A percentile compares a stretch with the other conserved stretches of the same genome.
These are phyloP conservation scores for Volvox africanus DNA, from an alignment of 139 green algal genomes.

Conservation along the genomic window DNA sequence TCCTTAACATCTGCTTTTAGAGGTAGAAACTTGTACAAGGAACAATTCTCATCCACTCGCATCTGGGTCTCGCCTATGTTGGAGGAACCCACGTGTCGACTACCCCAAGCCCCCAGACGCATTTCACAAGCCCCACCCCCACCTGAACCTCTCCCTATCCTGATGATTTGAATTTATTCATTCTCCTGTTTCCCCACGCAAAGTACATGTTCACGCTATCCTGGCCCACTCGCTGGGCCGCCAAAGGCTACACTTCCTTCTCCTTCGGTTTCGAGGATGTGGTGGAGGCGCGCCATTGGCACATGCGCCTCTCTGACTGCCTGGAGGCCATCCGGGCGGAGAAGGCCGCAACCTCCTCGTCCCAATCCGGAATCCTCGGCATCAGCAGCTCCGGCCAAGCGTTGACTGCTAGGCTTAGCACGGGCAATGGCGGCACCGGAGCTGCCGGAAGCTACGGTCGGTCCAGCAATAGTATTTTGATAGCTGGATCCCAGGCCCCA, in stretches of 20 bases:
- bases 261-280: conserved; percentile 53
- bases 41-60: too few species aligned
- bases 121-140: too few species aligned
- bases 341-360: not conserved
- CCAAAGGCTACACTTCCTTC: conserved; percentile 66
- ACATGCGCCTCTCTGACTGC: conserved; percentile 31
- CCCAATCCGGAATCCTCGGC: not conserved
- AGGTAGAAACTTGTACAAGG: too few species aligned
- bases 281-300: conserved; percentile 47
- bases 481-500: too few species aligned
- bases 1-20: too few species aligned
- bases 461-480: not conserved
- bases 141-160: not conserved
- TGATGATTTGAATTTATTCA: not conserved
- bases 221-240: conserved; percentile 65
- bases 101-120: too few species aligned
- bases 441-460: not conserved
- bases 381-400: not conserved
- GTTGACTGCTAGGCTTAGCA: not conserved
- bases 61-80: too few species aligned
- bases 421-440: too few species aligned
- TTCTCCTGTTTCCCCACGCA: not conserved
- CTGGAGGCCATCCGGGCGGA: not conserved
- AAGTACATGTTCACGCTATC: conserved; percentile 64
- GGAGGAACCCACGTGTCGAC: too few species aligned